Evolutionary conservation across 2,329 filamentous ascomycete genomes (phyloP), one percentile per base, ranked within the genome.

Genomic region (Cladosporium velox): DNA sequence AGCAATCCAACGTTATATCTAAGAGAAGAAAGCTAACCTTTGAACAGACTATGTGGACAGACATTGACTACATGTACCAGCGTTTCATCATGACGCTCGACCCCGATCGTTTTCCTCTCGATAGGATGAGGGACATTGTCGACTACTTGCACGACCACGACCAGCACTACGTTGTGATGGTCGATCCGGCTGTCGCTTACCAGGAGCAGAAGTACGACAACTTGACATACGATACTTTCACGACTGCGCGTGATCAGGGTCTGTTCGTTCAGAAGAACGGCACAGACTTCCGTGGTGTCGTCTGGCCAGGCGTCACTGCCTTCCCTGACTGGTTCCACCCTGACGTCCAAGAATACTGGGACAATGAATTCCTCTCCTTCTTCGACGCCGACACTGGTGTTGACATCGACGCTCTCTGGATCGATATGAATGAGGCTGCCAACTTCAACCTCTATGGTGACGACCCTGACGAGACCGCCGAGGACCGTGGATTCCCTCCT

Each of bases 351-450:
- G 72, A 79, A 1, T 95, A 88, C 77, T 94, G 91, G 91, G 87
- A 87, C 70, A 82, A 83, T 4, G 86, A 93, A 73, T 89, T 94
- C 71, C 77, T 74, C 0, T 76, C 74, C 1, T 91, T 91, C 79
- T 93, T 93, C 78, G 77, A 84, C 67, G 77, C 84, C 0, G 80
- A 87, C 0, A 83, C 79, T 1, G 91, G 91, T 28, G 83, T 94
- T 18, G 86, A 93, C 69, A 89, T 94, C 59, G 91, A 94, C 67
- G 91, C 86, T 1, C 81, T 94, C 0, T 93, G 90, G 79, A 78
- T 79, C 21, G 78, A 79, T 64, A 79, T 67, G 65, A 65, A 65
- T 34, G 64, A 66, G 30, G 41, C 57, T 11, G 59, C 65, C 60
- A 61, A 70, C 63, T 71, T 71, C 69, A 52, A 51, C 32, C 14